These are phyloP conservation scores for Lithospermum erythrorhizon DNA, from an alignment of 257 asterid genomes.

Conservation along the genomic window DNA sequence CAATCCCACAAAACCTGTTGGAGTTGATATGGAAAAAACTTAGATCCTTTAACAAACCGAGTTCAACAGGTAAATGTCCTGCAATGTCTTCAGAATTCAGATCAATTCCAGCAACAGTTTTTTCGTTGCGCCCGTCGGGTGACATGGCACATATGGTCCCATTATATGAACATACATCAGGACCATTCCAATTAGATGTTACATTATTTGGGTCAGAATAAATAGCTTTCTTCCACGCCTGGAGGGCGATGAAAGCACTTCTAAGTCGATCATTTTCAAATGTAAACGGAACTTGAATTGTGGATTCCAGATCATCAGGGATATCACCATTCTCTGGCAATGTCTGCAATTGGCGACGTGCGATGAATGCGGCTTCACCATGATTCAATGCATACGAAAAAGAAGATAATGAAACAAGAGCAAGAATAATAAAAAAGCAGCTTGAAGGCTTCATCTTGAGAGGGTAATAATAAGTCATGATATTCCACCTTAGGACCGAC, in stretches of 20 bases:
- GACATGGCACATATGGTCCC: slow-evolving; percentile 64
- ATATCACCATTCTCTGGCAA: slow-evolving; percentile 11
- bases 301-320: slow-evolving; percentile 6
- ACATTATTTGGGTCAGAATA: slow-evolving; percentile 69
- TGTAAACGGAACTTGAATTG: neutral
- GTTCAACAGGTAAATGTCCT: slow-evolving; percentile 71
- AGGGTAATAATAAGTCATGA: slow-evolving; percentile 36
- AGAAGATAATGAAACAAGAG: slow-evolving; percentile 14
- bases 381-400: slow-evolving; percentile 19
- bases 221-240: slow-evolving; percentile 61
- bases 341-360: slow-evolving; percentile 21
- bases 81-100: slow-evolving; percentile 76
- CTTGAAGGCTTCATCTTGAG: slow-evolving; percentile 39
- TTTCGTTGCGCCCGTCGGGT: slow-evolving; percentile 33
- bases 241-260: slow-evolving; percentile 54
- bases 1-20: slow-evolving; percentile 73
- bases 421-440: slow-evolving; percentile 28
- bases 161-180: slow-evolving; percentile 51
- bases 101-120: slow-evolving; percentile 80
- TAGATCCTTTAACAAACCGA: slow-evolving; percentile 51
- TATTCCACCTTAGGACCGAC: slow-evolving; percentile 42
- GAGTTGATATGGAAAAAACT: slow-evolving; percentile 71
- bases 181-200: slow-evolving; percentile 68
- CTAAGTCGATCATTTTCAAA: slow-evolving; percentile 38
- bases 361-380: slow-evolving; percentile 18